Evolutionary conservation across 306 rosid species (phyloP), one percentile per base, ranked within the genome.

Genomic region (Hippophae tibetana): DNA sequence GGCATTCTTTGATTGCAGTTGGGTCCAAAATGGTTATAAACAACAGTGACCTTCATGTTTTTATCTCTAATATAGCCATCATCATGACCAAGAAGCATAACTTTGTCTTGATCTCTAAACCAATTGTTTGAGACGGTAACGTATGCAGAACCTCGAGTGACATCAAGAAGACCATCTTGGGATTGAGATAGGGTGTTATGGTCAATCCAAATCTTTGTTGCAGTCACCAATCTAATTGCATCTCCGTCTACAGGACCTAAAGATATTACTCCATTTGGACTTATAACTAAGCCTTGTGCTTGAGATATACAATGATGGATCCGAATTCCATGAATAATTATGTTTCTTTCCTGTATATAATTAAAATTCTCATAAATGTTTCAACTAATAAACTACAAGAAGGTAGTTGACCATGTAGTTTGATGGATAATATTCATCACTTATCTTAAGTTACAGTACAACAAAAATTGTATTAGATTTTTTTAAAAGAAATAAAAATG

Each of bases 1-100:
- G 79, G 79, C 83, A 78, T 78, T 44, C 83, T 66, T 47, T 78
- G 83, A 65, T 78, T 78, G 74, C 79, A 74, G 18, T 63, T 59
- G 9, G 79, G 79, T 64, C 83, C 83, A 42, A 78, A 78, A 69
- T 78, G 83, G 61, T 78, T 78, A 41, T 73, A 74, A 7, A 70
- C 13, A 2, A 78, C 59, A 0, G 83, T 78, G 7, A 78, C 83
- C 47, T 23, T 70, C 83, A 78, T 78, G 56, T 54, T 70, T 74
- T 27, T 55, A 61, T 78, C 79, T 1, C 68, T 43, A 1, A 58
- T 2, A 42, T 61, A 78, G 1, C 76, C 79, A 6, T 78, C 83
- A 1, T 78, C 83, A 7, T 78, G 83, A 18, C 83, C 79, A 1
- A 78, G 71, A 50, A 78, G 83, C 63, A 78, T 78, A 9, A 78